These are phyloP conservation scores for Vachellia pachyceras DNA, from an alignment of 306 rosid species.

Conservation along the genomic window DNA sequence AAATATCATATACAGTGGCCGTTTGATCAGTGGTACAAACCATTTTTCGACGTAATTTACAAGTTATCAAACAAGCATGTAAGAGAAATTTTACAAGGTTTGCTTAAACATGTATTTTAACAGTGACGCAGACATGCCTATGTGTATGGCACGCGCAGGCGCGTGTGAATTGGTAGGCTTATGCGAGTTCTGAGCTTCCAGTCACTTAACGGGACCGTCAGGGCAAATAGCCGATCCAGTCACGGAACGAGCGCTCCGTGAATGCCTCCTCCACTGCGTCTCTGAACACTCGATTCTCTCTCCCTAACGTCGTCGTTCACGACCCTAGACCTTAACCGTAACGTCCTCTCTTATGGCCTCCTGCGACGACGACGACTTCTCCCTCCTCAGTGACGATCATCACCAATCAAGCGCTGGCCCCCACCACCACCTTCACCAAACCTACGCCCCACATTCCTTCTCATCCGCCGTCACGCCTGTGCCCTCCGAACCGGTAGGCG, in stretches of 20 bases:
- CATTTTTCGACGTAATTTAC: no score
- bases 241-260: conserved; percentile 74
- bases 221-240: conserved; percentile 48
- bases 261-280: conserved; percentile 40
- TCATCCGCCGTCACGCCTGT: conserved; percentile 41
- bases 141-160: not conserved
- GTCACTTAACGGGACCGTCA: conserved; percentile 87
- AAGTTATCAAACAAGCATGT: no score
- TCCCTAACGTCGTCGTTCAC: conserved; percentile 71
- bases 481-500: conserved; percentile 54
- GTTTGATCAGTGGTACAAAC: no score
- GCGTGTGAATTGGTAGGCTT: not conserved
- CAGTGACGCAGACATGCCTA: no score
- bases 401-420: conserved; percentile 41
- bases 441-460: conserved; percentile 67
- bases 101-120: no score
- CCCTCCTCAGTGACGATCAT: conserved; percentile 80
- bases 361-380: conserved; percentile 90
- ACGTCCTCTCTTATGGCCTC: conserved; percentile 83
- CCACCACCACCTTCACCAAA: conserved; percentile 59
- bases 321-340: conserved; percentile 65
- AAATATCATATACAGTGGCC: no score
- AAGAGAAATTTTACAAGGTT: no score
- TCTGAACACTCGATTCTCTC: conserved; percentile 40
- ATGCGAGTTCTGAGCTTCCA: not conserved